phyloP scores from a whole-genome alignment of 352 stramenopile species.

The Ophiocytium majus region DNA sequence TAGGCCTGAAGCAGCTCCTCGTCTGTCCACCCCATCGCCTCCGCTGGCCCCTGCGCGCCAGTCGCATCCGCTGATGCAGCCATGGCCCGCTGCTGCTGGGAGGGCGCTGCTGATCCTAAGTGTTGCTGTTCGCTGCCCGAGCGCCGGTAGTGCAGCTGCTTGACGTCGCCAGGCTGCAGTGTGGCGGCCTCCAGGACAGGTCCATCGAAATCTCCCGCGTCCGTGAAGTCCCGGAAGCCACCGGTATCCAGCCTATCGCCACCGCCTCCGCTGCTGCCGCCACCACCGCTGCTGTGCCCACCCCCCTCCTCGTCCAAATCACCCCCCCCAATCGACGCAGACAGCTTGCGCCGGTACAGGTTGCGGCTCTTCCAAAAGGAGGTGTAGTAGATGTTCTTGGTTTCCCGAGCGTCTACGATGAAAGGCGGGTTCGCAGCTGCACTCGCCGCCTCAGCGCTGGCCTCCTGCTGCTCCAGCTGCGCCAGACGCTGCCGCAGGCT shows the following conservation, averaged over 20 bases:
- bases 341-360: background rate
- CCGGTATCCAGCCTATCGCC: background rate
- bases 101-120: no score
- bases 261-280: background rate
- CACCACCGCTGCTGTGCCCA: no score
- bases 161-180: background rate
- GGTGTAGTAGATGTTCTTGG: conserved; percentile 3
- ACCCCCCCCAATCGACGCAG: background rate
- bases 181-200: background rate
- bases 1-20: background rate
- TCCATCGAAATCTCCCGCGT: background rate
- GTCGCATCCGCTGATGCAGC: no score
- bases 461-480: background rate
- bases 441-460: no score
- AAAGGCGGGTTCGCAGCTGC: background rate
- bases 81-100: background rate
- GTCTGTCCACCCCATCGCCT: background rate
- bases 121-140: no score
- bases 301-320: background rate
- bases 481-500: background rate
- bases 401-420: background rate
- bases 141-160: background rate
- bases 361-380: conserved; percentile 1
- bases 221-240: no score
- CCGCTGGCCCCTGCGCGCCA: no score